phyloP scores from a whole-genome alignment of 148 eudicot genomes.

The Limonium bicolor region DNA sequence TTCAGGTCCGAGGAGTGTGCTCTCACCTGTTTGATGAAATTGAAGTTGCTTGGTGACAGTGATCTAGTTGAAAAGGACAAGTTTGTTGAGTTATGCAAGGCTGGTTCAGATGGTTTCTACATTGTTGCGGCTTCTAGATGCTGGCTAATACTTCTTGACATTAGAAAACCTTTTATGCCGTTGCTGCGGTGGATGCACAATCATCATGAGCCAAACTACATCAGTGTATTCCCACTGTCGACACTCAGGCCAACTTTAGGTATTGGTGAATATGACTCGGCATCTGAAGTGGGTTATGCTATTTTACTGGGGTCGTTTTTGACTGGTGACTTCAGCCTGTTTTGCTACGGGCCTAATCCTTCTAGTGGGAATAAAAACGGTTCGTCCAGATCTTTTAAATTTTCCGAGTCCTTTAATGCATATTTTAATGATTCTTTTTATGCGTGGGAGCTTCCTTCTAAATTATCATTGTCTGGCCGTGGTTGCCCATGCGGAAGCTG shows the following conservation, averaged over 20 bases:
- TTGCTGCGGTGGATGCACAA: conserved; percentile 61
- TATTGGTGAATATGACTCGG: conserved; percentile 20
- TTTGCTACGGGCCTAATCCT: conserved; percentile 62
- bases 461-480: conserved; percentile 29
- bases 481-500: conserved; percentile 61
- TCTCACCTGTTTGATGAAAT: conserved; percentile 32
- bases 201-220: conserved; percentile 32
- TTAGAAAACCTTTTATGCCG: conserved; percentile 44
- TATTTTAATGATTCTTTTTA: conserved; percentile 22
- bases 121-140: conserved; percentile 39
- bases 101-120: conserved; percentile 35
- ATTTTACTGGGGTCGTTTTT: conserved; percentile 75
- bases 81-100: conserved; percentile 46
- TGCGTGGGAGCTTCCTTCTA: conserved; percentile 82
- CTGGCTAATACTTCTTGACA: conserved; percentile 54
- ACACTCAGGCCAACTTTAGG: conserved; percentile 32
- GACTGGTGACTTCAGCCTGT: conserved; percentile 48
- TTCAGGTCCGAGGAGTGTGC: conserved; percentile 27
- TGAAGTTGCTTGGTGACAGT: conserved; percentile 14
- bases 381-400: conserved; percentile 12
- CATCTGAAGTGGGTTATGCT: conserved; percentile 41
- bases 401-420: conserved; percentile 11
- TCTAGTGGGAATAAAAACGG: no score
- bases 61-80: conserved; percentile 18
- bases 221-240: conserved; percentile 34